Conservation (phyloP, 331 rosid species). For the Phaseolus coccineus region DNA sequence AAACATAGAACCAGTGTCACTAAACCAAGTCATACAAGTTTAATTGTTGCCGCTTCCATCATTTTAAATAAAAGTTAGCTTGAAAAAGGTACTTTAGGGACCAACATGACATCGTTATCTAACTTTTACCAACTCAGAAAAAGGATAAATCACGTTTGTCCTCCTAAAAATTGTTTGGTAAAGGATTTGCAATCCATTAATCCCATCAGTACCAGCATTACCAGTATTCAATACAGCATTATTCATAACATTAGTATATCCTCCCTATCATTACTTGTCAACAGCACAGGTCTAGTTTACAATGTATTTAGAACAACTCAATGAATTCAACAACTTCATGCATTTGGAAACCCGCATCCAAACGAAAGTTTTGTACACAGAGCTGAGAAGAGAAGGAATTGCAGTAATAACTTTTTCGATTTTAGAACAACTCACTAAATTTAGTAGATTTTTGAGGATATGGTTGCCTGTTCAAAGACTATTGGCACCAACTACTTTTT, state of each 20-base stretch:
- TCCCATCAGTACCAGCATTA: too few relatives aligned
- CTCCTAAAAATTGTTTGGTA: neutral
- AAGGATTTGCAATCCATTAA: too few relatives aligned
- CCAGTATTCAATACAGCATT: too few relatives aligned
- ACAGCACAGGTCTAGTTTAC: neutral
- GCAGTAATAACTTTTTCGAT: too few relatives aligned
- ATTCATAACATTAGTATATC: neutral
- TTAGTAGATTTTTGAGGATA: too few relatives aligned
- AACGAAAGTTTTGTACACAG: neutral
- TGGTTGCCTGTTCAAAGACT: too few relatives aligned
- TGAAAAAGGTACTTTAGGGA: neutral
- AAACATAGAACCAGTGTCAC: neutral
- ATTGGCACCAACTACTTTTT: too few relatives aligned
- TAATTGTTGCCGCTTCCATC: neutral
- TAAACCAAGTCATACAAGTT: neutral
- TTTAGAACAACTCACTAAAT: too few relatives aligned
- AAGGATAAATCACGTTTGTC: neutral
- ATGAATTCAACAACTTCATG: too few relatives aligned
- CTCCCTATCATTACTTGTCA: neutral
- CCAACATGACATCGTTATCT: neutral
- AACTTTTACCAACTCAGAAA: neutral
- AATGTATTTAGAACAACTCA: neutral
- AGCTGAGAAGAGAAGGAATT: neutral
- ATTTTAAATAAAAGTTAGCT: neutral
- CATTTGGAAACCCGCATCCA: neutral